phyloP scores from a whole-genome alignment of 176 grass and related monocot genomes.

The Avena atlantica region DNA sequence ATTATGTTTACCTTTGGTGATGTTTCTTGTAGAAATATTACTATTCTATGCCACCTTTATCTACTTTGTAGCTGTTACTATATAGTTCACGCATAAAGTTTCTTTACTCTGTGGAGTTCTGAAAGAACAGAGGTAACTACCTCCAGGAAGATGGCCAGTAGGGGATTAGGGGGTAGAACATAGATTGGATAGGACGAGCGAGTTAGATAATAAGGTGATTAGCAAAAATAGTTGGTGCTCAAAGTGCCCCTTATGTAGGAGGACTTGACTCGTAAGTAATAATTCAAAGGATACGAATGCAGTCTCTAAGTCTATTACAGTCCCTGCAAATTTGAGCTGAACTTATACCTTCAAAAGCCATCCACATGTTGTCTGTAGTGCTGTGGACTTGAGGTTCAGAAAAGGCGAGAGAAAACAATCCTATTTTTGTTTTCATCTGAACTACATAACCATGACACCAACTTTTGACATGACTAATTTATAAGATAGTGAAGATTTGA shows the following conservation, averaged over 20 bases:
- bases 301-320: neutral
- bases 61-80: constrained; percentile 5
- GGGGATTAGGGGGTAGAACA: neutral
- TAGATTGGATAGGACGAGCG: neutral
- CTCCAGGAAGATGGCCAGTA: neutral
- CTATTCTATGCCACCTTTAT: constrained; percentile 2
- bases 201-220: neutral
- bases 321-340: constrained; percentile 19
- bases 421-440: constrained; percentile 15
- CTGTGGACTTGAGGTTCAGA: neutral
- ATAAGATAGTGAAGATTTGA: neutral
- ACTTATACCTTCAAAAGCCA: constrained; percentile 13
- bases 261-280: neutral
- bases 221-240: neutral
- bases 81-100: neutral
- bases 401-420: constrained; percentile 15
- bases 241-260: constrained; percentile 7
- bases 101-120: constrained; percentile 20
- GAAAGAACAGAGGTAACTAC: neutral
- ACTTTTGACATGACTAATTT: constrained; percentile 10
- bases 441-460: constrained; percentile 20
- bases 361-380: neutral
- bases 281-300: neutral
- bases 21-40: constrained; percentile 16
- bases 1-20: neutral